Percentiles rank a stretch among this genome's conserved stretches.
phyloP scores from a whole-genome alignment of 106 monocot genomes.

The Gastrodia elata region DNA sequence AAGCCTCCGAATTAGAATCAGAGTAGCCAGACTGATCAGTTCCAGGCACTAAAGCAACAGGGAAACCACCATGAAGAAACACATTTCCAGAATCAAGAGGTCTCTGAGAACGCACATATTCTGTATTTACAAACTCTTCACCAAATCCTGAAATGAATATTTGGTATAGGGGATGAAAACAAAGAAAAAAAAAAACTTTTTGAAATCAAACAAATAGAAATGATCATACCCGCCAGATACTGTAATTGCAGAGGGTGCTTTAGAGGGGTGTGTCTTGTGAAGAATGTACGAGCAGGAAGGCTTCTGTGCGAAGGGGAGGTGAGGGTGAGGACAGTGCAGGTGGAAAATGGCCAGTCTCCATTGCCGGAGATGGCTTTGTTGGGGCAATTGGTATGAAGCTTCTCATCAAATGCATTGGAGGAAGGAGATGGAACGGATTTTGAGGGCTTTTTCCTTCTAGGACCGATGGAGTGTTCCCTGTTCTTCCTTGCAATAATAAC shows the following conservation, averaged over 20 bases:
- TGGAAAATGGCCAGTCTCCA: conserved; percentile 21
- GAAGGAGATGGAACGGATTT: background rate
- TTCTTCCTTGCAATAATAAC: conserved; percentile 68
- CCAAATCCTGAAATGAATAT: background rate
- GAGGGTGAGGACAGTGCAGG: background rate
- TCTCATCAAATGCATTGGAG: background rate
- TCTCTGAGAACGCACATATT: background rate
- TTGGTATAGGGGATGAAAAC: background rate
- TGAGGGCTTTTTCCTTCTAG: conserved; percentile 30
- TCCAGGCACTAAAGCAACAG: conserved; percentile 1
- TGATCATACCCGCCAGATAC: conserved; percentile 9
- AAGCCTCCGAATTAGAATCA: background rate
- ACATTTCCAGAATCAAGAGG: background rate
- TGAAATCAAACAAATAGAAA: too few relatives aligned
- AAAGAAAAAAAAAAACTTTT: background rate
- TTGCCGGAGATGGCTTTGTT: conserved; percentile 27
- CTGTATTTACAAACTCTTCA: background rate
- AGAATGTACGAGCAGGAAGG: conserved; percentile 4
- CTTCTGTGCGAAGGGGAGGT: conserved; percentile 13
- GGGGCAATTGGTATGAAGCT: background rate
- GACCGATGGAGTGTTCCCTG: conserved; percentile 36
- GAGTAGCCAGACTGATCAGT: background rate
- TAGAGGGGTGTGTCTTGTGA: background rate
- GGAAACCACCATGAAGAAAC: background rate
- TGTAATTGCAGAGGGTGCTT: background rate